phyloP scores from a whole-genome alignment of 1,139 yeast genomes.

The Diutina siamensis region DNA sequence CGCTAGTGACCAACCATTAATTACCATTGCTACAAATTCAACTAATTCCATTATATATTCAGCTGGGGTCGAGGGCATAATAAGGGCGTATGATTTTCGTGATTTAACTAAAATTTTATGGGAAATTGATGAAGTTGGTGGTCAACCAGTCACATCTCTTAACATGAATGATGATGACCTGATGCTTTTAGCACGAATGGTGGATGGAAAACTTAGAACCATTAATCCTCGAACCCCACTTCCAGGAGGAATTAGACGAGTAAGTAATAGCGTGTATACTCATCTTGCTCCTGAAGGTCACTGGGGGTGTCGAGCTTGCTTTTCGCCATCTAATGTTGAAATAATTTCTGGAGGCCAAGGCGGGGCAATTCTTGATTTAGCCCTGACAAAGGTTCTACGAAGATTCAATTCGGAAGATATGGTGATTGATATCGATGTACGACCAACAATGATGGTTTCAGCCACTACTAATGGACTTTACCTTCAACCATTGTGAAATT shows the following conservation, averaged over 20 bases:
- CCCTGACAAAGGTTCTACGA: conserved; percentile 31
- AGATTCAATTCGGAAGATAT: conserved; percentile 47
- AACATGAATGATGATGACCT: conserved; percentile 39
- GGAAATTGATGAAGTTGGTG: conserved; percentile 31
- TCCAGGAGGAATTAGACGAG: conserved; percentile 26
- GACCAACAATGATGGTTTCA: not conserved
- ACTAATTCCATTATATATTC: conserved; percentile 36
- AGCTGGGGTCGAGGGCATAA: conserved; percentile 58
- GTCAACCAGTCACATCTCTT: conserved; percentile 36
- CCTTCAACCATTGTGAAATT: not conserved
- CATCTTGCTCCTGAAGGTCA: conserved; percentile 49
- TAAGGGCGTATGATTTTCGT: conserved; percentile 47
- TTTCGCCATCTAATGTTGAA: conserved; percentile 24
- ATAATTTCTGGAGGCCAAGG: conserved; percentile 57
- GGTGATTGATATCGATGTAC: conserved; percentile 37
- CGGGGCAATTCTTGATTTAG: conserved; percentile 50
- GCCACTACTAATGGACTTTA: not conserved
- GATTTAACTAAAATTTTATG: conserved; percentile 29
- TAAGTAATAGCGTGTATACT: conserved; percentile 35
- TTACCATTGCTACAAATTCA: conserved; percentile 35
- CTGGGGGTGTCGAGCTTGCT: conserved; percentile 36
- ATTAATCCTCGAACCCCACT: conserved; percentile 41
- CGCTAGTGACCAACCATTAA: conserved; percentile 42
- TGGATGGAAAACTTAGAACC: conserved; percentile 46
- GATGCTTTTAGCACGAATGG: conserved; percentile 41